Conservation (phyloP, 352 stramenopile genomes). For the Phytophthora tubulina region DNA sequence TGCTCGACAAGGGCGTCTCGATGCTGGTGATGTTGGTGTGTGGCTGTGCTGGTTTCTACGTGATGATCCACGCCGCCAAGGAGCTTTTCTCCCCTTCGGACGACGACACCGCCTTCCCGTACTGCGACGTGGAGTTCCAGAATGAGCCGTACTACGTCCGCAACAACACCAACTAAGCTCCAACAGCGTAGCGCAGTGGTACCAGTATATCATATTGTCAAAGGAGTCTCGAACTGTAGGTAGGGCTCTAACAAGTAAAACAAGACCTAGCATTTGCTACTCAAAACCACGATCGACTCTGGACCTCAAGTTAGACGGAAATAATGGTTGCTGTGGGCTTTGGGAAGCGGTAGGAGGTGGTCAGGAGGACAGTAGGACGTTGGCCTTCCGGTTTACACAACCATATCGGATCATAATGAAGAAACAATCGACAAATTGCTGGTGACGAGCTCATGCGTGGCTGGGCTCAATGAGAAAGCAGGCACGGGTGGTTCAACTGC, state of each 20-base stretch:
- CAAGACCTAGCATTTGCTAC: background rate
- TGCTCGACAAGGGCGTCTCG: conserved; percentile 56
- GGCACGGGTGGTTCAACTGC: background rate
- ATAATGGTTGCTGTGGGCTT: no score
- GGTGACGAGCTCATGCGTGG: no score
- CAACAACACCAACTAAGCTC: conserved; percentile 34
- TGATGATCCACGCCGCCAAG: conserved; percentile 58
- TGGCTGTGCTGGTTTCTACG: conserved; percentile 57
- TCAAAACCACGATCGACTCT: background rate
- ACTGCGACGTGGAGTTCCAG: conserved; percentile 31
- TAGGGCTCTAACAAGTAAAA: conserved; percentile 15
- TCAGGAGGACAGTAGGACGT: no score
- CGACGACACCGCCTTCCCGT: conserved; percentile 35
- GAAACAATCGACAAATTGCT: no score
- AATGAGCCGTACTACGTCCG: conserved; percentile 31
- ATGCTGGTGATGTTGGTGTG: conserved; percentile 57
- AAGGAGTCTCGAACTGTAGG: background rate
- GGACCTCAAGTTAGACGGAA: no score
- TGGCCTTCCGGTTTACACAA: no score
- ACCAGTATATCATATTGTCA: conserved; percentile 26
- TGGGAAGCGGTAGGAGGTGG: no score
- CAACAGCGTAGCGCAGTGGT: background rate
- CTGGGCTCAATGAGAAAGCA: background rate
- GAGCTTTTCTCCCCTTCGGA: conserved; percentile 56
- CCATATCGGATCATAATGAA: no score